Conservation (phyloP, 306 rosid genomes). For the Cucumis melo region DNA sequence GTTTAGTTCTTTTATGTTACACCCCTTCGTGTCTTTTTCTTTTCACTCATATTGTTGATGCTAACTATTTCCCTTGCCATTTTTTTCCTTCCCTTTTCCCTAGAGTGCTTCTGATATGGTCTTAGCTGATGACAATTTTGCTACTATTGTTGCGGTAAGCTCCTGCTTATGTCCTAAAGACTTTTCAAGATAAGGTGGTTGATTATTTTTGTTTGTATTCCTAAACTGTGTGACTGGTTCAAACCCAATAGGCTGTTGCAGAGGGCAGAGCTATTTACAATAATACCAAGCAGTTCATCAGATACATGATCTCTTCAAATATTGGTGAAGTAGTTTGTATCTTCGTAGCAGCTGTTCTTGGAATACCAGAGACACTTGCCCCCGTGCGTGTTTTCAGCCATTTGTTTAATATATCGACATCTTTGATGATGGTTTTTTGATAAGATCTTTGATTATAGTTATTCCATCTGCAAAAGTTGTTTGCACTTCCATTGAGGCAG, state of each 20-base stretch:
- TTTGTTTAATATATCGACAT: background rate
- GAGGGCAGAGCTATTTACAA: constrained; percentile 98
- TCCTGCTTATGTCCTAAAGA: constrained; percentile 9
- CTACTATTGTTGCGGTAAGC: constrained; percentile 87
- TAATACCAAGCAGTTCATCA: constrained; percentile 89
- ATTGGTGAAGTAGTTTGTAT: constrained; percentile 99
- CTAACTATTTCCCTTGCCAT: background rate
- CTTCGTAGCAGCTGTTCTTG: constrained; percentile 98
- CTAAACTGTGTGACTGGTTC: constrained; percentile 13
- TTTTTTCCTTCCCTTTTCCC: background rate
- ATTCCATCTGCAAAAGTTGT: background rate
- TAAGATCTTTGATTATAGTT: background rate
- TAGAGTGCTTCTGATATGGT: constrained; percentile 99
- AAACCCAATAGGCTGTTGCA: constrained; percentile 69
- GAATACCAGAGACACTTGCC: constrained; percentile 95
- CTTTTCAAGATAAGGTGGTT: background rate
- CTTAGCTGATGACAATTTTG: constrained; percentile 92
- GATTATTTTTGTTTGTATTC: background rate
- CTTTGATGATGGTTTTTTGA: background rate
- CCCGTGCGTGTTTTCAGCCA: constrained; percentile 54
- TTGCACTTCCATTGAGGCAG: background rate
- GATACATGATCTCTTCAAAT: constrained; percentile 99
- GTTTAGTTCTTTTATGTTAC: background rate
- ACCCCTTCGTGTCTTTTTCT: background rate
- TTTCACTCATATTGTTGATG: background rate